Conservation (phyloP, 148 eudicot species). For the Euryodendron excelsum region DNA sequence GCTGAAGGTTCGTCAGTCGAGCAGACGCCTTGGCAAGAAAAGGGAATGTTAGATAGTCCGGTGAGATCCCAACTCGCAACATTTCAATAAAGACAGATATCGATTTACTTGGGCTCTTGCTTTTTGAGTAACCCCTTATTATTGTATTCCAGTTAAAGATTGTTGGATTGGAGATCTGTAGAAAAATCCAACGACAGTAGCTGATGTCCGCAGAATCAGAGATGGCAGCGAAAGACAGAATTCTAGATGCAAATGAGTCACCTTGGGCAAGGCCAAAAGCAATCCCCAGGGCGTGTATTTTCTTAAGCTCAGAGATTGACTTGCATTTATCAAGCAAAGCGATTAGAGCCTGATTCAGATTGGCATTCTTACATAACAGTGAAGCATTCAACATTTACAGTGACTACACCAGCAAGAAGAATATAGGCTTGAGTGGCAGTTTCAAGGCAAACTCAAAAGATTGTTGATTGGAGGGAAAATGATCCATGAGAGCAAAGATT, state of each 20-base stretch:
- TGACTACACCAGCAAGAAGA: too few relatives aligned
- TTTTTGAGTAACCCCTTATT: slow-evolving; percentile 52
- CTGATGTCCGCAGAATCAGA: slow-evolving; percentile 28
- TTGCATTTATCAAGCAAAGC: slow-evolving; percentile 50
- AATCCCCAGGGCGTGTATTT: slow-evolving; percentile 55
- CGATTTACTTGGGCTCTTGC: slow-evolving; percentile 43
- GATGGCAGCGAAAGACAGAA: slow-evolving; percentile 47
- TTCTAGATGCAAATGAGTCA: slow-evolving; percentile 42
- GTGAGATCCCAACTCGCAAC: slow-evolving; percentile 46
- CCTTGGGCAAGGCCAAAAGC: slow-evolving; percentile 41
- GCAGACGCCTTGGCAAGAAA: slow-evolving; percentile 68
- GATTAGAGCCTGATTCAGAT: slow-evolving; percentile 30
- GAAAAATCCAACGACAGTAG: slow-evolving; percentile 50
- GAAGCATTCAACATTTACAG: slow-evolving; percentile 24
- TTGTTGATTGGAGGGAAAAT: too few relatives aligned
- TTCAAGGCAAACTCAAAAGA: too few relatives aligned
- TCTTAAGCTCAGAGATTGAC: slow-evolving; percentile 49
- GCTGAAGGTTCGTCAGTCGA: slow-evolving; percentile 29
- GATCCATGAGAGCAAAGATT: too few relatives aligned
- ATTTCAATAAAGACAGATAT: slow-evolving; percentile 45
- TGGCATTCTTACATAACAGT: slow-evolving; percentile 13
- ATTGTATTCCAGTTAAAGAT: slow-evolving; percentile 56
- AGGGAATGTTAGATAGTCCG: slow-evolving; percentile 75
- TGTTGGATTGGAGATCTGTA: slow-evolving; percentile 39
- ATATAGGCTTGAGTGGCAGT: too few relatives aligned